Conservation (phyloP, 148 eudicot genomes). For the Amaranthus palmeri region DNA sequence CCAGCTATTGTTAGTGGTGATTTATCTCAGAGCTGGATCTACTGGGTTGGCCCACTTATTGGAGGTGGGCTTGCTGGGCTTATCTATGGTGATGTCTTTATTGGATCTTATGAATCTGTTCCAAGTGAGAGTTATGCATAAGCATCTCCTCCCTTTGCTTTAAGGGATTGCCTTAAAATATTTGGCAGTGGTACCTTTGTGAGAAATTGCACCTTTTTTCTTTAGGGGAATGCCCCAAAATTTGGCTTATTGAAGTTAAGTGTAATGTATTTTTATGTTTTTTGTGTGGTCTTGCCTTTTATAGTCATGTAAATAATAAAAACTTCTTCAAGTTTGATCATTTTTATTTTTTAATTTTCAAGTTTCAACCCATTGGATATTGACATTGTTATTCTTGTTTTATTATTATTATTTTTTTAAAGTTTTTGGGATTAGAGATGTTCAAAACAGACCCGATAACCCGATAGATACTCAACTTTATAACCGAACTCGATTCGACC, state of each 20-base stretch:
- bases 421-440: too few species aligned
- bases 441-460: too few species aligned
- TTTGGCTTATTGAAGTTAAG: constrained; percentile 8
- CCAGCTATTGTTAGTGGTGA: constrained; percentile 65
- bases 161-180: constrained; percentile 25
- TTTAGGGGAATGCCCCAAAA: neutral
- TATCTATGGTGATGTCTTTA: constrained; percentile 67
- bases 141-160: constrained; percentile 10
- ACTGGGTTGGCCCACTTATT: constrained; percentile 87
- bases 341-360: too few species aligned
- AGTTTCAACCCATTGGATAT: too few species aligned
- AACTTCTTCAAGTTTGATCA: neutral
- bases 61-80: constrained; percentile 86
- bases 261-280: constrained; percentile 6
- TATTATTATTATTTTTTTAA: too few species aligned
- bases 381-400: too few species aligned
- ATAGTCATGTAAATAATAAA: constrained; percentile 12
- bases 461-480: too few species aligned
- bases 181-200: neutral
- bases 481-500: too few species aligned
- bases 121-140: constrained; percentile 22
- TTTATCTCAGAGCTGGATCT: constrained; percentile 61
- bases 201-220: constrained; percentile 1
- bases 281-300: constrained; percentile 8
- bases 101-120: constrained; percentile 26